These are phyloP conservation scores for Sinapis alba DNA, from an alignment of 441 rosid genomes.

Conservation along the genomic window DNA sequence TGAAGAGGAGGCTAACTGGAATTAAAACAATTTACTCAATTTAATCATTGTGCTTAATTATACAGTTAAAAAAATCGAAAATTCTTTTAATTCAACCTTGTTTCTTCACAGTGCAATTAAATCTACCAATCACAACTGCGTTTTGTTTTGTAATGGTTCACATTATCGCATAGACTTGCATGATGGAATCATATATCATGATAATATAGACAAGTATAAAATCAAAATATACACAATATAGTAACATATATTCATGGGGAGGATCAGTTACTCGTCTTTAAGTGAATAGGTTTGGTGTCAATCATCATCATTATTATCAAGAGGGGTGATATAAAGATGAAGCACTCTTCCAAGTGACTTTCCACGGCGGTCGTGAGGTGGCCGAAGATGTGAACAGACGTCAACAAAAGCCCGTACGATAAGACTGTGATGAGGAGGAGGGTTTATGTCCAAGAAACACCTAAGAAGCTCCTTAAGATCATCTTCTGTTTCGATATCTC, in stretches of 20 bases:
- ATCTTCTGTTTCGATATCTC: slow-evolving; percentile 54
- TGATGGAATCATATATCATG: not conserved
- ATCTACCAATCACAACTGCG: not conserved
- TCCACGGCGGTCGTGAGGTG: slow-evolving; percentile 40
- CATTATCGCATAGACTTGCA: not conserved
- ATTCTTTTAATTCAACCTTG: not conserved
- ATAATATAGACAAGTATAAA: not conserved
- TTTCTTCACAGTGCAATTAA: not conserved
- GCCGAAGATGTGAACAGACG: slow-evolving; percentile 45
- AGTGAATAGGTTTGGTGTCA: slow-evolving; percentile 10
- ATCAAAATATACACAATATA: not conserved
- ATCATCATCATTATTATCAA: not conserved
- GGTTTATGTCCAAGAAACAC: slow-evolving; percentile 69
- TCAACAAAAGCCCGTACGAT: slow-evolving; percentile 64
- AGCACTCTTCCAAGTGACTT: slow-evolving; percentile 36
- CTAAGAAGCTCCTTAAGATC: slow-evolving; percentile 67
- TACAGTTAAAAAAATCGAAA: not conserved
- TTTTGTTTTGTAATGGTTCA: not conserved
- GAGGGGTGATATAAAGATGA: slow-evolving; percentile 30
- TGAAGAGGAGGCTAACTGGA: not conserved
- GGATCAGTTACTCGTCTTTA: not conserved
- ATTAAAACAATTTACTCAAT: not conserved
- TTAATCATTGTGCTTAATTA: not conserved
- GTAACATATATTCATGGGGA: slow-evolving; percentile 4
- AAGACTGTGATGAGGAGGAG: slow-evolving; percentile 54